phyloP scores from a whole-genome alignment of 1,284 basidiomycete species.

The Tetrapyrgos nigripes region DNA sequence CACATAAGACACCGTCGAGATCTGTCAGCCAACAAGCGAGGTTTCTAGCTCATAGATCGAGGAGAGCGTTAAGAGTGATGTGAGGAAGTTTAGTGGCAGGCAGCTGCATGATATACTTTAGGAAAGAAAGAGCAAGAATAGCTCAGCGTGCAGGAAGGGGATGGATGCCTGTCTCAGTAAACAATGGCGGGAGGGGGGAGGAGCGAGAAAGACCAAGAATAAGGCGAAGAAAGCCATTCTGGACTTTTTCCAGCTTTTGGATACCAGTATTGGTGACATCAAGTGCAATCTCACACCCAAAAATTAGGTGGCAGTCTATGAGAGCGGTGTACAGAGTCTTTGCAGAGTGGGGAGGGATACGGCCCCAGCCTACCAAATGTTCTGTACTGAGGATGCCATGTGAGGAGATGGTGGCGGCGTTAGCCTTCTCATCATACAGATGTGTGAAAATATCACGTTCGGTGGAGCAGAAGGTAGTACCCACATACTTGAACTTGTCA shows the following conservation, averaged over 20 bases:
- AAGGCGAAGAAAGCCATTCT: constrained; percentile 24
- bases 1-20: not conserved
- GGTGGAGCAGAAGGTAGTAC: constrained; percentile 16
- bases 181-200: constrained; percentile 21
- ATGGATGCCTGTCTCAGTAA: constrained; percentile 31
- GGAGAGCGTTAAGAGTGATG: not conserved
- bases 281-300: constrained; percentile 29
- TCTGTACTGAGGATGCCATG: constrained; percentile 22
- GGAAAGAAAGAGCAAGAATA: constrained; percentile 9
- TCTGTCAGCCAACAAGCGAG: not conserved
- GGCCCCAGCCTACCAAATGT: constrained; percentile 23
- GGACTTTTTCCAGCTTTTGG: constrained; percentile 18
- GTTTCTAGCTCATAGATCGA: not conserved
- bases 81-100: not conserved
- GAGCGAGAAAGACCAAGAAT: constrained; percentile 23
- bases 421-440: constrained; percentile 26
- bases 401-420: constrained; percentile 22
- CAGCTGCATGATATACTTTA: not conserved
- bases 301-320: constrained; percentile 37
- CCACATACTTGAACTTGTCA: constrained; percentile 26
- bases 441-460: constrained; percentile 22
- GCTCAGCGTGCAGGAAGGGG: constrained; percentile 21
- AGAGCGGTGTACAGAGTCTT: constrained; percentile 30
- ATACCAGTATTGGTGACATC: constrained; percentile 18
- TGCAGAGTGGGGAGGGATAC: constrained; percentile 19